Percentiles rank a stretch among this genome's conserved stretches.
Evolutionary conservation across 371 early-diverging fungal genomes (phyloP).

Genomic region (Syncephalastrum racemosum): DNA sequence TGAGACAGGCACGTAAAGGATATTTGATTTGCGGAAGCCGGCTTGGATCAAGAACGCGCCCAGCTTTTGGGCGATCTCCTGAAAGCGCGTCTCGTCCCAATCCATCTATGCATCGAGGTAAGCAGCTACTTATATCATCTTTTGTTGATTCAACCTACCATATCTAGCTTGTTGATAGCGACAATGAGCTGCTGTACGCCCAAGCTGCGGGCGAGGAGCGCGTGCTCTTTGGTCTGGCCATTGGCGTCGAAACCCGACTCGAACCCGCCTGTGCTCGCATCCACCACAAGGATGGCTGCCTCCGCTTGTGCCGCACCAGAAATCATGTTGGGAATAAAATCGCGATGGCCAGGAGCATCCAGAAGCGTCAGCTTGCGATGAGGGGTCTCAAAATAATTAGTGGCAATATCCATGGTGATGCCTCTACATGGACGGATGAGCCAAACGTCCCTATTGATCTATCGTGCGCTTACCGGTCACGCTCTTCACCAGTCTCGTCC

Average conservation of each 20-base stretch:
- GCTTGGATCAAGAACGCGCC: constrained; percentile 66
- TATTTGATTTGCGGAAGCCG: constrained; percentile 72
- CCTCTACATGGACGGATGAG: constrained; percentile 57
- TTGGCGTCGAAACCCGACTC: constrained; percentile 96
- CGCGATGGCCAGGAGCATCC: constrained; percentile 99
- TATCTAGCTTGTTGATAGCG: constrained; percentile 93
- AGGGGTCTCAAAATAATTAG: constrained; percentile 85
- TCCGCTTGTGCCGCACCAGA: constrained; percentile 97
- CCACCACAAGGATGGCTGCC: constrained; percentile 95
- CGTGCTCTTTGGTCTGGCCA: constrained; percentile 98
- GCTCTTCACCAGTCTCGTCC: constrained; percentile 93
- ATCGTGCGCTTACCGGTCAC: constrained; percentile 54
- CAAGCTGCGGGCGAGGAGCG: constrained; percentile 81
- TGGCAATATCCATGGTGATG: constrained; percentile 97
- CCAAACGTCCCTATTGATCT: background rate
- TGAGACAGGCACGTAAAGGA: constrained; percentile 84
- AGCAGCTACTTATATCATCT: background rate
- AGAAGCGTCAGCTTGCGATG: constrained; percentile 81
- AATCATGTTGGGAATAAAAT: constrained; percentile 99
- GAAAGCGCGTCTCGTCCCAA: constrained; percentile 80
- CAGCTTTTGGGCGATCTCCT: constrained; percentile 69
- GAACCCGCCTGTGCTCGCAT: constrained; percentile 91
- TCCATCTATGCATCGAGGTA: constrained; percentile 37
- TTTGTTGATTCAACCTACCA: constrained; percentile 34
- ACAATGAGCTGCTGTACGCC: constrained; percentile 90